Base-by-base conservation (phyloP, 192 early-diverging fungal species). In the Linnemannia hyalina region DNA sequence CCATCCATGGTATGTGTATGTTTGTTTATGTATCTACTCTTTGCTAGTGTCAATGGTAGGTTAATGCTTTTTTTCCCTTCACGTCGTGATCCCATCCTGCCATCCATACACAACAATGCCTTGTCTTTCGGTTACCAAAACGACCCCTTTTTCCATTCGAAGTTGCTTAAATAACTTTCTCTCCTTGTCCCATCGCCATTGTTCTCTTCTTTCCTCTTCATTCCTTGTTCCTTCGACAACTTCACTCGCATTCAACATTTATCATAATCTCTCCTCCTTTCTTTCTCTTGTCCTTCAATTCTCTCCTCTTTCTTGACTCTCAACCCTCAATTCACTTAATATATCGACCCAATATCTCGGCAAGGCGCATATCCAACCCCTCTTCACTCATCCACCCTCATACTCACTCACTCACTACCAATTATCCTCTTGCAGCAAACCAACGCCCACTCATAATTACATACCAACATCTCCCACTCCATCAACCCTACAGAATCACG, bases 181-280 rank as follows among this genome's bases (percentile, higher is more conserved):
- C 18, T 22, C 18, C 16, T 52, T 15, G 44, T 20, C 18, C 49
- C 15, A 20, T 52, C 60, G 10, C n/a, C 8, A 26, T 60, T 10
- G 7, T 65, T 65, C 29, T 29, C 60, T 9, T 65, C 29, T 65
- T 65, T 29, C 8, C 9, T 65, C 29, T 32, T 1, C 23, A 35
- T 70, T 70, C 47, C 29, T 49, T 63, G 23, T 40, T 40, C n/a
- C 40, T 35, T 49, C 72, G n/a, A 73, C 44, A 73, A 52, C 49
- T 22, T 52, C 35, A 15, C 40, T 73, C 40, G n/a, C 23, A 76
- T 40, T 23, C 72, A 47, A 3, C 16, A 74, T 54, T 76, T 26
- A 76, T 9, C 47, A 47, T 74, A 11, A 32, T 65, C 60, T 26
- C 26, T 65, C 52, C 49, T 54, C 54, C 29, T 75, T 68, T 4